A percentile compares a stretch with the other conserved stretches of the same genome.
These are phyloP conservation scores for Rosa hybrid DNA, from an alignment of 331 rosid genomes.

Conservation along the genomic window DNA sequence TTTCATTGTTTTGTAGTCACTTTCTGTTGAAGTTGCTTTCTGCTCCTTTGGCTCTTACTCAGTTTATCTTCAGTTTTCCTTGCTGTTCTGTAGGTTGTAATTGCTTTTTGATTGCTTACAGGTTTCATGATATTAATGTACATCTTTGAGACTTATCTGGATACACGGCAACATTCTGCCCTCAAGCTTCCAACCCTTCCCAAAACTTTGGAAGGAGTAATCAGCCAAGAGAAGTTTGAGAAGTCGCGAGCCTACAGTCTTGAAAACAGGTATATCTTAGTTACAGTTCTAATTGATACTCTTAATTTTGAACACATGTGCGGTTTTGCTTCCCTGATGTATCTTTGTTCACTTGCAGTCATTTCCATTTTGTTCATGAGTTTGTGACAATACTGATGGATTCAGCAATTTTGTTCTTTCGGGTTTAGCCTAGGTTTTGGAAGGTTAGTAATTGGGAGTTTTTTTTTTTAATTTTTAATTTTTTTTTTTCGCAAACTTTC, in stretches of 20 bases:
- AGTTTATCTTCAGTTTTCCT: neutral
- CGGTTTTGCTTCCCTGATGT: slow-evolving; percentile 12
- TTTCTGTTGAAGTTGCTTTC: neutral
- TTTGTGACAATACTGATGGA: slow-evolving; percentile 85
- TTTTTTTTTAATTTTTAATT: no score
- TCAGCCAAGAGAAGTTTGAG: slow-evolving; percentile 89
- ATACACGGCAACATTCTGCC: slow-evolving; percentile 81
- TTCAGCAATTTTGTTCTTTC: slow-evolving; percentile 70
- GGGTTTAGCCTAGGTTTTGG: slow-evolving; percentile 95
- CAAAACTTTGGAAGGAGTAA: slow-evolving; percentile 83
- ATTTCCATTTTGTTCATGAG: slow-evolving; percentile 89
- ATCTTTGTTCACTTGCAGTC: slow-evolving; percentile 50
- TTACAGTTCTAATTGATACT: neutral
- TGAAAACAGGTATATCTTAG: slow-evolving; percentile 75
- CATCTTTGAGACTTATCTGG: slow-evolving; percentile 86
- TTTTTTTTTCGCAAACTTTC: neutral
- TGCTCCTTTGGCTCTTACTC: neutral
- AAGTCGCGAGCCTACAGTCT: slow-evolving; percentile 92
- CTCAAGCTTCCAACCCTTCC: slow-evolving; percentile 85
- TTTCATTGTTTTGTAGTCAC: neutral
- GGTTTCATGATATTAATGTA: slow-evolving; percentile 94
- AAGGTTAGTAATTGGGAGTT: slow-evolving; percentile 57
- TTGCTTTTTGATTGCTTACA: slow-evolving; percentile 20
- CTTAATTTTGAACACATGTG: neutral
- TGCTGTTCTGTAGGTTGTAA: neutral